phyloP scores from a whole-genome alignment of 495 filamentous ascomycete species.

The Trichoderma erinaceum region DNA sequence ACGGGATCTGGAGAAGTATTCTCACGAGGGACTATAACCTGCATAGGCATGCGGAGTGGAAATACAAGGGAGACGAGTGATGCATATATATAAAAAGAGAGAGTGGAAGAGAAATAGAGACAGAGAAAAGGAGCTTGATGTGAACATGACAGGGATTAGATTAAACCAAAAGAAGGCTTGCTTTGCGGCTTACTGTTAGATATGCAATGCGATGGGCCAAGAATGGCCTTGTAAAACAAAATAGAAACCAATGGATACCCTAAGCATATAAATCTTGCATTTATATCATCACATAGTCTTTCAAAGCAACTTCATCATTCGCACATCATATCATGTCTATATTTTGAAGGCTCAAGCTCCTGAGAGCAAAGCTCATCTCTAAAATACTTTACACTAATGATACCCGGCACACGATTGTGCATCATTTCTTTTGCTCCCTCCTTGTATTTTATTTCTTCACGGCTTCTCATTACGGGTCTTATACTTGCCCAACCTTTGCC shows the following conservation, averaged over 20 bases:
- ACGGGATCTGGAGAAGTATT: constrained; percentile 51
- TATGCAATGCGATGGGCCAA: background rate
- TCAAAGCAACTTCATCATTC: background rate
- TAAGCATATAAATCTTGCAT: background rate
- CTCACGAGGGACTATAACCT: constrained; percentile 48
- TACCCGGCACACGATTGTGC: background rate
- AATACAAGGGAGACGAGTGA: constrained; percentile 31
- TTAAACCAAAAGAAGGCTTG: background rate
- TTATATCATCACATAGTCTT: background rate
- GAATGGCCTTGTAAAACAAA: background rate
- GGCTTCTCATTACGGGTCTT: background rate
- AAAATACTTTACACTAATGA: background rate
- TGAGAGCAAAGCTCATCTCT: background rate
- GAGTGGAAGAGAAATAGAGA: too few species aligned
- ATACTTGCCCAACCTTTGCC: background rate
- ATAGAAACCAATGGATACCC: background rate
- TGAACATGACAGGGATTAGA: background rate
- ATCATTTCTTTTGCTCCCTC: background rate
- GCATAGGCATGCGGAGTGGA: constrained; percentile 48
- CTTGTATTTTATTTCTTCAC: background rate
- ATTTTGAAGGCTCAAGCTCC: background rate
- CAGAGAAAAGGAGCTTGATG: too few species aligned
- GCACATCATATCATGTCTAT: background rate
- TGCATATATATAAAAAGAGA: background rate
- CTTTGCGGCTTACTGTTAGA: background rate